Conservation (phyloP, 805 yeast species). For the Nakazawaea wyomingensis region DNA sequence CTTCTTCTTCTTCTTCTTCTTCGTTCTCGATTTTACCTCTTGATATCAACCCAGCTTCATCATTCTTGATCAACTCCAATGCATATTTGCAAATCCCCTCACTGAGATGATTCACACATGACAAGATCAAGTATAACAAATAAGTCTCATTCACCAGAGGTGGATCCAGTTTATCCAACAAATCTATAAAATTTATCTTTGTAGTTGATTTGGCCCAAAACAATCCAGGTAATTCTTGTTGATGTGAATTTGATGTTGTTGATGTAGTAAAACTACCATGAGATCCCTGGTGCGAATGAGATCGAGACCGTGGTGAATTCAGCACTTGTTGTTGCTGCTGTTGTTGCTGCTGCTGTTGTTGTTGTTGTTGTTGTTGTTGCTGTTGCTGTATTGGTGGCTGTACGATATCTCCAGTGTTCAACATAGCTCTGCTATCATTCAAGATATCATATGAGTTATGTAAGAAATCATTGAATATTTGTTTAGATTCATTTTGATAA, state of each 20-base stretch:
- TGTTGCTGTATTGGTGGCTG: constrained; percentile 20
- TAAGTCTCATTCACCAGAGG: constrained; percentile 66
- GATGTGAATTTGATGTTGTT: constrained; percentile 13
- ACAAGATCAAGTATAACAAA: constrained; percentile 49
- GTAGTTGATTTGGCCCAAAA: constrained; percentile 39
- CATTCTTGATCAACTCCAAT: constrained; percentile 29
- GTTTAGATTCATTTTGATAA: constrained; percentile 38
- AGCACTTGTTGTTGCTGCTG: no score
- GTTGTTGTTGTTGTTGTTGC: constrained; percentile 13
- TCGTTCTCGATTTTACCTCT: background rate
- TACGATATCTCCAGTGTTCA: constrained; percentile 31
- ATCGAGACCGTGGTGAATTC: no score
- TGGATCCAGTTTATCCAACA: constrained; percentile 75
- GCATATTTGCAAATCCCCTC: constrained; percentile 65
- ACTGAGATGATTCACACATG: constrained; percentile 47
- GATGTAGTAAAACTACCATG: no score
- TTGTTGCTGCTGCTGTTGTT: no score
- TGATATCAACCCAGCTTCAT: background rate
- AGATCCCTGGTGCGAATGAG: no score
- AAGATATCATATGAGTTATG: constrained; percentile 33
- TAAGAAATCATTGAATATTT: constrained; percentile 56
- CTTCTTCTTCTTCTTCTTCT: background rate
- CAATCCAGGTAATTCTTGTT: constrained; percentile 23
- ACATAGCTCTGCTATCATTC: constrained; percentile 24
- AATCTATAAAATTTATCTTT: constrained; percentile 60